Conservation (phyloP, 2,329 filamentous ascomycete genomes). For the Huntiella savannae region DNA sequence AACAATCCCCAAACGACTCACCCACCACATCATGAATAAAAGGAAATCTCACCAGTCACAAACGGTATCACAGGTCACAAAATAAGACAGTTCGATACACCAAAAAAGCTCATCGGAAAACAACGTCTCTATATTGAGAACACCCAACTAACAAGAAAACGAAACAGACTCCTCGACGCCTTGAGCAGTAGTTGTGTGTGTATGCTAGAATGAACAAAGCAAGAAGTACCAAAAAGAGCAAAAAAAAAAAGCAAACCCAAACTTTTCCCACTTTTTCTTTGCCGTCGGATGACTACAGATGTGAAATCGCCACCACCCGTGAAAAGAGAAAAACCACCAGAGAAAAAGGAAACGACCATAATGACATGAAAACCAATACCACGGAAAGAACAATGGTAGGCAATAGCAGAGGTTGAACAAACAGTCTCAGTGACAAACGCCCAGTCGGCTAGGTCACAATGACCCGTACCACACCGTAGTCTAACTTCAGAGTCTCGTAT, state of each 20-base stretch:
- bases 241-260: conserved; percentile 6
- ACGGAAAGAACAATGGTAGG: background rate
- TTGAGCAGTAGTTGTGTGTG: conserved; percentile 10
- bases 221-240: background rate
- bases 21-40: background rate
- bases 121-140: conserved; percentile 2
- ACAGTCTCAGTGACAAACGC: background rate
- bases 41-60: background rate
- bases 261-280: conserved; percentile 7
- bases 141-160: conserved; percentile 6
- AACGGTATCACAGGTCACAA: too few relatives aligned
- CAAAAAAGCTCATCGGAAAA: background rate
- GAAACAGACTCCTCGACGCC: conserved; percentile 11
- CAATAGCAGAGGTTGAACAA: too few relatives aligned
- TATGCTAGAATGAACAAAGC: conserved; percentile 2
- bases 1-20: background rate
- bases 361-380: background rate
- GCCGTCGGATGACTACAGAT: conserved; percentile 1
- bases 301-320: background rate
- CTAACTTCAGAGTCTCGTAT: background rate
- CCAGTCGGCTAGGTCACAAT: too few relatives aligned
- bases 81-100: too few relatives aligned
- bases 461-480: background rate
- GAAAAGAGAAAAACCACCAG: background rate
- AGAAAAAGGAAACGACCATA: conserved; percentile 1